These are phyloP conservation scores for Isatis lusitanica DNA, from an alignment of 441 rosid species.

Conservation along the genomic window DNA sequence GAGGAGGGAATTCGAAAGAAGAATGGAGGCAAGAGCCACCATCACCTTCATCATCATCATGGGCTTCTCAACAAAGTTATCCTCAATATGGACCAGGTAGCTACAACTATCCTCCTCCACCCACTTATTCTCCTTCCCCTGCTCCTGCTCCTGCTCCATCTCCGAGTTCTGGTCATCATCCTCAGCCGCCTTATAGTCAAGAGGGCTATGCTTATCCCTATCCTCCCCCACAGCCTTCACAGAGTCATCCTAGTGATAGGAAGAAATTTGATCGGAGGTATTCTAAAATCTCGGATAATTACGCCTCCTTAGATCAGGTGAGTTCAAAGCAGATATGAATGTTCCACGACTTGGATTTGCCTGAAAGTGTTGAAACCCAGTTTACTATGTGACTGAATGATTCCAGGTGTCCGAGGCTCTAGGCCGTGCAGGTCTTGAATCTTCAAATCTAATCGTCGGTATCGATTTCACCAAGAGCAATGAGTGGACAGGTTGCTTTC, in stretches of 20 bases:
- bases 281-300: constrained; percentile 84
- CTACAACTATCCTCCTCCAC: constrained; percentile 51
- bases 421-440: constrained; percentile 69
- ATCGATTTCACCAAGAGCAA: constrained; percentile 83
- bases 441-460: constrained; percentile 77
- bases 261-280: constrained; percentile 72
- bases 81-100: constrained; percentile 44
- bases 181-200: constrained; percentile 23
- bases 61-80: constrained; percentile 49
- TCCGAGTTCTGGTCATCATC: constrained; percentile 11
- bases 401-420: constrained; percentile 63
- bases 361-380: neutral
- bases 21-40: constrained; percentile 48
- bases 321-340: neutral
- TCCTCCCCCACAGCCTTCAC: constrained; percentile 40
- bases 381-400: neutral
- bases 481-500: constrained; percentile 68
- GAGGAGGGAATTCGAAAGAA: constrained; percentile 68
- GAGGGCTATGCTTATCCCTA: constrained; percentile 26
- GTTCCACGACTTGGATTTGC: neutral
- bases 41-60: constrained; percentile 45
- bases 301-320: constrained; percentile 83
- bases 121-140: constrained; percentile 29
- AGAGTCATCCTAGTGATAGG: constrained; percentile 27
- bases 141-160: neutral